These are phyloP conservation scores for Inga leiocalycina DNA, from an alignment of 306 rosid species.

Conservation along the genomic window DNA sequence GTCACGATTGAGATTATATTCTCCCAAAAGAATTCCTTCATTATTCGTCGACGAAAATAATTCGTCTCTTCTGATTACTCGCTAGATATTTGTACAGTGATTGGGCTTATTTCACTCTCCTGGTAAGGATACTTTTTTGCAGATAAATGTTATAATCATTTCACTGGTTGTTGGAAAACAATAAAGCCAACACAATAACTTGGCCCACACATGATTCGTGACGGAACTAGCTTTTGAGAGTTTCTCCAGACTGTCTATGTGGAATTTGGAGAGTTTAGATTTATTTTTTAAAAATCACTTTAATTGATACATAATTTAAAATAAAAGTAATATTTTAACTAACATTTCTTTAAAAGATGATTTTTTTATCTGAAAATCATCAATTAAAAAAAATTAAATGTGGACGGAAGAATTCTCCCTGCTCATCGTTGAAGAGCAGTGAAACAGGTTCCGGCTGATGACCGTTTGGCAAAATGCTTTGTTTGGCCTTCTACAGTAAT, in stretches of 20 bases:
- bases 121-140: background rate
- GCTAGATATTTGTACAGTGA: background rate
- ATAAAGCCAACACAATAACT: background rate
- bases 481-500: background rate
- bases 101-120: background rate
- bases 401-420: too few species aligned
- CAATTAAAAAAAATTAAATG: too few species aligned
- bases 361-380: too few species aligned
- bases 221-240: too few species aligned
- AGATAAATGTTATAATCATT: background rate
- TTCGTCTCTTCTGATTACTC: background rate
- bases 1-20: conserved; percentile 31
- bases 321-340: too few species aligned
- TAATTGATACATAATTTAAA: too few species aligned
- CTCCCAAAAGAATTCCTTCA: conserved; percentile 2
- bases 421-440: too few species aligned
- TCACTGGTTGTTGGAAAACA: background rate
- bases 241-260: too few species aligned
- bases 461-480: background rate
- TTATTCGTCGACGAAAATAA: background rate
- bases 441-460: background rate
- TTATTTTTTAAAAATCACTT: too few species aligned
- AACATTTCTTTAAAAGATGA: too few species aligned
- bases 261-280: too few species aligned
- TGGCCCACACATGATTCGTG: background rate